A percentile compares a stretch with the other conserved stretches of the same genome.
These are phyloP conservation scores for Murraya koenigii DNA, from an alignment of 345 rosid species.

Conservation along the genomic window DNA sequence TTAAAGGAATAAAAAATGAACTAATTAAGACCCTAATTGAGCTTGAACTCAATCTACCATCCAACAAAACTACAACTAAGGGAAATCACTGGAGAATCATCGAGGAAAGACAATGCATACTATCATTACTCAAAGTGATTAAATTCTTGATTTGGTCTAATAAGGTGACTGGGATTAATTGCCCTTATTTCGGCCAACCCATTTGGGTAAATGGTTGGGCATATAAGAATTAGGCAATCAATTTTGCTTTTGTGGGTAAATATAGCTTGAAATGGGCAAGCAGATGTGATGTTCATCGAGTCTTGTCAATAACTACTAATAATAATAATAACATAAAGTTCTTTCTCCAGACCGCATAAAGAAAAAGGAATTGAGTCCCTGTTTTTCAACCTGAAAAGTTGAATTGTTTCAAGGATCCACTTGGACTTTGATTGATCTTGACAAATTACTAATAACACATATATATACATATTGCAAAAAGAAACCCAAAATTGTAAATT, in stretches of 20 bases:
- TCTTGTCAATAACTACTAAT: conserved; percentile 1
- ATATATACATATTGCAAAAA: not conserved
- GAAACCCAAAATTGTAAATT: not conserved
- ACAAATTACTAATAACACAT: not conserved
- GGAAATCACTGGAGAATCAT: not conserved
- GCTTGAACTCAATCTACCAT: too few species aligned
- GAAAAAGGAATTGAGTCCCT: not conserved
- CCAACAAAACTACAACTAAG: not conserved
- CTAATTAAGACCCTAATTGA: too few species aligned
- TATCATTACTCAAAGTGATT: not conserved
- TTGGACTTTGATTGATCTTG: not conserved
- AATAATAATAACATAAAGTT: not conserved
- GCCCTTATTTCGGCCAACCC: not conserved
- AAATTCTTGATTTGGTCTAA: not conserved
- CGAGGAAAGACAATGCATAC: not conserved
- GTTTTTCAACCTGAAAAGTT: conserved; percentile 13
- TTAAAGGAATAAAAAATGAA: too few species aligned
- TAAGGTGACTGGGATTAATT: not conserved
- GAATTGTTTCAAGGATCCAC: not conserved
- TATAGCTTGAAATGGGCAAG: conserved; percentile 24
- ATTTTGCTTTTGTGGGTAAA: not conserved
- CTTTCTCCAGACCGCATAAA: not conserved
- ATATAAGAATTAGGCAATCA: not conserved
- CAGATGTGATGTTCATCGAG: conserved; percentile 30
- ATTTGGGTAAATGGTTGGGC: not conserved